phyloP scores from a whole-genome alignment of 352 stramenopile species.

The Lagenidium giganteum region DNA sequence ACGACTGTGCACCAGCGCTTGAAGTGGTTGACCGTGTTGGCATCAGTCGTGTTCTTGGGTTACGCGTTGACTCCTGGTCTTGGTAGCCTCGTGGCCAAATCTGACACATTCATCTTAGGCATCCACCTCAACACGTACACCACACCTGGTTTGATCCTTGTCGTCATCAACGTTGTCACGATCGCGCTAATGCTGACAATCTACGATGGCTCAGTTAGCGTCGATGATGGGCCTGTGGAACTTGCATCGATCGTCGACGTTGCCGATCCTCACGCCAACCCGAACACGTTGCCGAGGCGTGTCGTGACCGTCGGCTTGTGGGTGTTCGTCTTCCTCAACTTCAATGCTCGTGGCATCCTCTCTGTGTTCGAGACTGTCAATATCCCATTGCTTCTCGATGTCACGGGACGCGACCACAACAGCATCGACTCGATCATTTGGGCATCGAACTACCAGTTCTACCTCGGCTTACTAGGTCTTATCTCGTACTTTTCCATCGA shows the following conservation, averaged over 20 bases:
- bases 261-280: constrained; percentile 44
- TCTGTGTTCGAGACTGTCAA: constrained; percentile 84
- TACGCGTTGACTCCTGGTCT: constrained; percentile 72
- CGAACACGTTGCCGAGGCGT: constrained; percentile 49
- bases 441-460: constrained; percentile 84
- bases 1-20: constrained; percentile 69
- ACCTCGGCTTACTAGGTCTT: constrained; percentile 65
- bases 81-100: constrained; percentile 55
- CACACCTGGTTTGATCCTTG: constrained; percentile 53
- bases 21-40: constrained; percentile 69
- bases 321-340: constrained; percentile 82
- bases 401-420: constrained; percentile 51
- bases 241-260: constrained; percentile 26
- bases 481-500: constrained; percentile 79
- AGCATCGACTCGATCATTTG: constrained; percentile 46
- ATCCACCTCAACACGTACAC: constrained; percentile 80
- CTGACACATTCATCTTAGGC: constrained; percentile 48
- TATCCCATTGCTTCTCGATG: constrained; percentile 72
- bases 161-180: constrained; percentile 54
- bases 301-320: constrained; percentile 68
- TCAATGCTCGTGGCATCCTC: constrained; percentile 66
- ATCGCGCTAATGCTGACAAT: constrained; percentile 58
- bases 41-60: constrained; percentile 69
- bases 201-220: constrained; percentile 46
- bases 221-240: constrained; percentile 55